Percentiles rank a stretch among this genome's conserved stretches.
These are phyloP conservation scores for Puccinia brachypodii DNA, from an alignment of 1,284 basidiomycete species.

Conservation along the genomic window DNA sequence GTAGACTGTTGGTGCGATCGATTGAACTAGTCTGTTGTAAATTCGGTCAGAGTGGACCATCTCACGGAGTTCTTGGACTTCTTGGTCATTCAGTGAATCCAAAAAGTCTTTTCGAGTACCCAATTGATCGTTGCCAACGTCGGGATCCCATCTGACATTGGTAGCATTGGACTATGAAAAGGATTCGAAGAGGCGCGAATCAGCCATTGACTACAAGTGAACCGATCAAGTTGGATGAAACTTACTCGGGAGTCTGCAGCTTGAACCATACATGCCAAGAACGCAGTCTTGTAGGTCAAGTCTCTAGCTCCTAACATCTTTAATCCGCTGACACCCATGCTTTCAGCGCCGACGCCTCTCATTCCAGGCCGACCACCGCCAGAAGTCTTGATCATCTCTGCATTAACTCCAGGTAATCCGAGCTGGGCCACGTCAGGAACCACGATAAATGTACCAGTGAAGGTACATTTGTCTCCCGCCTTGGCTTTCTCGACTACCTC, in stretches of 20 bases:
- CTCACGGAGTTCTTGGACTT: constrained; percentile 86
- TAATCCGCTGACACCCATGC: constrained; percentile 85
- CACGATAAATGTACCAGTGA: constrained; percentile 97
- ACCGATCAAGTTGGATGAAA: constrained; percentile 38
- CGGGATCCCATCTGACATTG: constrained; percentile 63
- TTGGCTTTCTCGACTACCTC: constrained; percentile 97
- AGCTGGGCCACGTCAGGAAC: constrained; percentile 97
- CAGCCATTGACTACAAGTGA: background rate
- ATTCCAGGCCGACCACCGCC: constrained; percentile 64
- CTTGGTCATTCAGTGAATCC: constrained; percentile 82
- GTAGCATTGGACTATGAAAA: constrained; percentile 25
- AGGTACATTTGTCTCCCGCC: constrained; percentile 97
- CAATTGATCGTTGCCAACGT: constrained; percentile 77
- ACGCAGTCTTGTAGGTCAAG: constrained; percentile 96
- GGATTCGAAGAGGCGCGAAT: background rate
- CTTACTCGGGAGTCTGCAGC: constrained; percentile 80
- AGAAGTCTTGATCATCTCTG: constrained; percentile 85
- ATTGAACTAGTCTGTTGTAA: constrained; percentile 86
- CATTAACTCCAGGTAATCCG: constrained; percentile 90
- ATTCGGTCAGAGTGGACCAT: constrained; percentile 95
- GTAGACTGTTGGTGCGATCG: constrained; percentile 97
- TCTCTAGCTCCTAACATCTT: constrained; percentile 94
- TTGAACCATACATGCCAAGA: constrained; percentile 95
- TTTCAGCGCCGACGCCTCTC: constrained; percentile 68
- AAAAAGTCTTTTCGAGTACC: constrained; percentile 67